phyloP scores from a whole-genome alignment of 371 early-diverging fungal species.

The Catenaria anguillulae region DNA sequence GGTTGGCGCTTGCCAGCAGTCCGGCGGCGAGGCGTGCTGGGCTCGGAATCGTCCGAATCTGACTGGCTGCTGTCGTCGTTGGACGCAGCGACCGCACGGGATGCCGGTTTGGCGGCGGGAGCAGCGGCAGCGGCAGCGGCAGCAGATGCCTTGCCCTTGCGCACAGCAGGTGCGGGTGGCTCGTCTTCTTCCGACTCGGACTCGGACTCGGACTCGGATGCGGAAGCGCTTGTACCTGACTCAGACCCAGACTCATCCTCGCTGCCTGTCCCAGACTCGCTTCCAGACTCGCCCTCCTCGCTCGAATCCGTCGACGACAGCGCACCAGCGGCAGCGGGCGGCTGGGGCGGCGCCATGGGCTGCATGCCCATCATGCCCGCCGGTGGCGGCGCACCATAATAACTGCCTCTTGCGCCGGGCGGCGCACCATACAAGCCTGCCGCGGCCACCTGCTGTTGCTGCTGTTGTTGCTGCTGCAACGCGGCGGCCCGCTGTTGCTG shows the following conservation, averaged over 20 bases:
- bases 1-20: no score
- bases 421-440: no score
- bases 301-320: background rate
- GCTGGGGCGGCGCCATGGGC: no score
- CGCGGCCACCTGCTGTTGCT: background rate
- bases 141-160: background rate
- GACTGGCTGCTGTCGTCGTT: background rate
- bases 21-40: no score
- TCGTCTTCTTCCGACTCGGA: background rate
- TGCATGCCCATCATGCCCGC: background rate
- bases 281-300: background rate
- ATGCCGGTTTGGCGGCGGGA: no score
- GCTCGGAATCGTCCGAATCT: no score
- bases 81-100: no score
- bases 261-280: background rate
- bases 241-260: background rate
- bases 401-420: no score
- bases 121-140: no score
- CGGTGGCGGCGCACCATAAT: no score
- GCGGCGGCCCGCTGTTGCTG: background rate
- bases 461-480: background rate
- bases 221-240: background rate
- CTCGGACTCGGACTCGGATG: no score
- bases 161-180: background rate
- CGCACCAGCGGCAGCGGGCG: no score